Base-by-base conservation (phyloP, 2,329 filamentous ascomycete species). In the Neofusicoccum cordaticola region DNA sequence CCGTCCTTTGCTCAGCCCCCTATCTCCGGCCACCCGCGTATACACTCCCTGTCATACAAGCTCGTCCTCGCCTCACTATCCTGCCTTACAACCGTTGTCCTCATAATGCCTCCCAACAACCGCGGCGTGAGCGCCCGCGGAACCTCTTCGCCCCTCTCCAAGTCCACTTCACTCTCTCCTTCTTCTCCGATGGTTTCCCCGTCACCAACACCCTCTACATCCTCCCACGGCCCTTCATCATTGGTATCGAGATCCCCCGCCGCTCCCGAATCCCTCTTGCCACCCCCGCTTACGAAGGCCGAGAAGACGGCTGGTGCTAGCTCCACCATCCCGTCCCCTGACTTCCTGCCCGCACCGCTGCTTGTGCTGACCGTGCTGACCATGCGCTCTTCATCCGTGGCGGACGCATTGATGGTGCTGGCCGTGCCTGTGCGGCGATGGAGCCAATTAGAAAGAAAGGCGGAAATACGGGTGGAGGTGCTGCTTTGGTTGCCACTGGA, bases 1-100 rank as follows among this genome's bases (percentile, higher is more conserved):
- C 27, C 4, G 15, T 22, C 44, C 11, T 6, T 13, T 4, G 27
- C 34, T 27, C 31, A 22, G 19, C 37, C 52, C 11, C 3, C 11
- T 39, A 37, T 42, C 56, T 57, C 53, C 17, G 5, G 31, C 56
- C 56, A 47, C 34, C 56, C 41, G 8, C 56, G 42, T 34, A 47
- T 37, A 22, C 56, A 47, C 44, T 62, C 45, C 37, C 58, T 41
- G 9, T 44, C 58, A 62, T 62, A 62, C 58, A 37, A 52, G 31
- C 44, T 62, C 35, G 44, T 52, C 19, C 58, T 27, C 13, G 34
- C 17, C 35, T 51, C 35, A 15, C 58, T 62, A 2, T 41, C 34
- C 17, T 62, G 58, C 19, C 34, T 50, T 19, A 62, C 58, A 3
- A 42, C 47, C 22, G 58, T 62, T 12, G 58, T 62, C 34, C 17